Conservation (phyloP, 495 filamentous ascomycete species). For the Lophium mytilinum region DNA sequence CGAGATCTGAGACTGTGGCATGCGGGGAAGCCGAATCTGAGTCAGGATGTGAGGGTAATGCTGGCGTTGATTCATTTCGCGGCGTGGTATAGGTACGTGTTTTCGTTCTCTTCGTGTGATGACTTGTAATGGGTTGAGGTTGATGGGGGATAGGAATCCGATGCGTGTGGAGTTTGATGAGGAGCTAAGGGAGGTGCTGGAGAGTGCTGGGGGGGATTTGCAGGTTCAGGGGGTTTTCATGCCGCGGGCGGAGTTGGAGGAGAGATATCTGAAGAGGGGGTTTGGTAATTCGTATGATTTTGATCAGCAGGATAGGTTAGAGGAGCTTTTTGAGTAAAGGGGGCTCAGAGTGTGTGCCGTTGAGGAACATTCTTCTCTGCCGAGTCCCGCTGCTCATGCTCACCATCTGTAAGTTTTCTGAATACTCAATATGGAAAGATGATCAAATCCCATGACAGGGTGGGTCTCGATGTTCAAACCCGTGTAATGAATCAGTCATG, state of each 20-base stretch:
- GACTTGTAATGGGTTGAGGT: no score
- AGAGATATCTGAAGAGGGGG: constrained; percentile 20
- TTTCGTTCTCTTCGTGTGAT: no score
- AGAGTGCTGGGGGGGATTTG: constrained; percentile 2
- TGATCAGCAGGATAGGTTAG: constrained; percentile 14
- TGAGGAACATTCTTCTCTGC: no score
- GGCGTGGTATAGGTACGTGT: not conserved
- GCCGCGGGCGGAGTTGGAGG: constrained; percentile 3
- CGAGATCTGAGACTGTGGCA: constrained; percentile 55
- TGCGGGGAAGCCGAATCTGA: constrained; percentile 51
- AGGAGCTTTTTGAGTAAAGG: constrained; percentile 5
- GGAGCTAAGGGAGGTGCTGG: constrained; percentile 33
- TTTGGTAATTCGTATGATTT: constrained; percentile 23
- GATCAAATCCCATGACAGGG: no score
- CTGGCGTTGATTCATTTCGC: constrained; percentile 46
- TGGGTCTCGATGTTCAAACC: no score
- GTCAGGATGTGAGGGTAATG: constrained; percentile 45
- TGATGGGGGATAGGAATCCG: constrained; percentile 41
- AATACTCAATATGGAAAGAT: no score
- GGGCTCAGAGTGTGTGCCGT: no score
- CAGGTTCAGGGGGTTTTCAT: constrained; percentile 11
- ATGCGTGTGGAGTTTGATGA: constrained; percentile 45
- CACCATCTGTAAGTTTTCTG: no score
- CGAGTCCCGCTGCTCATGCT: no score
- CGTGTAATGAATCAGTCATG: no score